Conservation (phyloP, 2,329 filamentous ascomycete species). For the Arthrobotrys musiformis region DNA sequence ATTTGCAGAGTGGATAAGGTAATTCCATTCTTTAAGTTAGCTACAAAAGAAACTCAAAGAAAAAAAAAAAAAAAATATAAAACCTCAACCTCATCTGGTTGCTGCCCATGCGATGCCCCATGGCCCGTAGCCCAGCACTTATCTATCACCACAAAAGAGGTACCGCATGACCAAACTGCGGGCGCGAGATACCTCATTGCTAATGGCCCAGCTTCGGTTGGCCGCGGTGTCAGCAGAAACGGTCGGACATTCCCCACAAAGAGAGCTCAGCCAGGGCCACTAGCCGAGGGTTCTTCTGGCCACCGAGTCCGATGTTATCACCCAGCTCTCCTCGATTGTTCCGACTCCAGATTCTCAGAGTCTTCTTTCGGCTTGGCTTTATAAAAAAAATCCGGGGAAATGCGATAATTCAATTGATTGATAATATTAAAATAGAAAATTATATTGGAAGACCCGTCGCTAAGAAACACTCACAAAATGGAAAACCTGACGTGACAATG, state of each 20-base stretch:
- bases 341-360: neutral
- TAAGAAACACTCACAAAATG: neutral
- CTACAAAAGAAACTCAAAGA: too few species aligned
- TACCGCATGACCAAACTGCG: neutral
- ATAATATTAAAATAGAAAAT: neutral
- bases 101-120: neutral
- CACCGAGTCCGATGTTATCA: neutral
- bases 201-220: constrained; percentile 30
- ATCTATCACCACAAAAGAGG: neutral
- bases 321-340: neutral
- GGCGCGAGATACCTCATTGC: neutral
- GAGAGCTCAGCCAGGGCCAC: constrained; percentile 19
- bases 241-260: constrained; percentile 50
- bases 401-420: neutral
- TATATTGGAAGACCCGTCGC: neutral
- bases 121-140: too few species aligned
- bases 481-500: too few species aligned
- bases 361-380: neutral
- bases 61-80: neutral
- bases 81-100: neutral
- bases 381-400: neutral
- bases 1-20: neutral
- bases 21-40: neutral
- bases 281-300: constrained; percentile 29
- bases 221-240: constrained; percentile 39